These are phyloP conservation scores for Candida takata DNA, from an alignment of 805 yeast species.

Conservation along the genomic window DNA sequence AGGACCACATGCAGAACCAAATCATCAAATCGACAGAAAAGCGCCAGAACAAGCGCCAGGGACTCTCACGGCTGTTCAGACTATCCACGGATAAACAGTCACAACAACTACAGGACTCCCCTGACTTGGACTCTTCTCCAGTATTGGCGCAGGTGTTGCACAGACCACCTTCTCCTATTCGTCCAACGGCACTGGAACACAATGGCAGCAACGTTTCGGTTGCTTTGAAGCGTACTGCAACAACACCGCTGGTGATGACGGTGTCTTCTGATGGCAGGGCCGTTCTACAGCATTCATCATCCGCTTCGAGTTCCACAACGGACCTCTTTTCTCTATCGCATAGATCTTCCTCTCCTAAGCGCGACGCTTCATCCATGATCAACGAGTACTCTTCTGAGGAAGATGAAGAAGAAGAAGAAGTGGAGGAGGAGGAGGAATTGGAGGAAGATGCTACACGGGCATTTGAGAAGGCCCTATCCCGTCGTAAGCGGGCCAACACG, in stretches of 20 bases:
- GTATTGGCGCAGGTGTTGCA: too few relatives aligned
- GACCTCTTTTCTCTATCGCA: constrained; percentile 17
- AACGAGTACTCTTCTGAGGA: constrained; percentile 10
- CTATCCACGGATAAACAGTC: constrained; percentile 4
- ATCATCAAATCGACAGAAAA: neutral
- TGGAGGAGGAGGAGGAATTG: constrained; percentile 6
- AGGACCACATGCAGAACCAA: neutral
- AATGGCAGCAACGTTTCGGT: too few relatives aligned
- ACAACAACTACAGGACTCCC: constrained; percentile 9
- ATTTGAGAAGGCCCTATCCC: constrained; percentile 18
- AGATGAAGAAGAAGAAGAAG: too few relatives aligned
- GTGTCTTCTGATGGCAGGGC: constrained; percentile 14
- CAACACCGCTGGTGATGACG: constrained; percentile 6
- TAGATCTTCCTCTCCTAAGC: constrained; percentile 23
- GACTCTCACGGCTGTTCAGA: constrained; percentile 11
- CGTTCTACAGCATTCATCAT: constrained; percentile 15
- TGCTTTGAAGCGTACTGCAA: too few relatives aligned
- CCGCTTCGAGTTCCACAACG: constrained; percentile 21
- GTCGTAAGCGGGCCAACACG: constrained; percentile 24
- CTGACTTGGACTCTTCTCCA: constrained; percentile 3
- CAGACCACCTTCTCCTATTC: neutral
- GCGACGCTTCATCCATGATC: constrained; percentile 13
- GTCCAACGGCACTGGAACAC: neutral
- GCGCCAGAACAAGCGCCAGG: constrained; percentile 3
- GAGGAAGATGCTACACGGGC: constrained; percentile 18